phyloP scores from a whole-genome alignment of 257 asterid species.

The Salvia splendens region DNA sequence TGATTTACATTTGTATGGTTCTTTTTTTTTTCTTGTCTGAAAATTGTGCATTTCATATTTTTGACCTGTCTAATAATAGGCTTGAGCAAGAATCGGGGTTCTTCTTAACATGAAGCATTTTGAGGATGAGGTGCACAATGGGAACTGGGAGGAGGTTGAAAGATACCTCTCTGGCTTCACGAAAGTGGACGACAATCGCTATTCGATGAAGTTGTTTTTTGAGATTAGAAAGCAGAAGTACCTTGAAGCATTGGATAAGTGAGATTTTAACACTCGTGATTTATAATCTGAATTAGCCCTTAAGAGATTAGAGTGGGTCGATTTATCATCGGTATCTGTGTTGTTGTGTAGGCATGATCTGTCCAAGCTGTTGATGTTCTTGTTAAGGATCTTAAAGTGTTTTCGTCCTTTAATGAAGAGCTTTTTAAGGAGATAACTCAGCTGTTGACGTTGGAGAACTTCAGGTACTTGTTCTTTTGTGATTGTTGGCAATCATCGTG shows the following conservation, averaged over 20 bases:
- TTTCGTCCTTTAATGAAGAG: constrained; percentile 73
- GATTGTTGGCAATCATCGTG: not conserved
- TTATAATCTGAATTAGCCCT: constrained; percentile 1
- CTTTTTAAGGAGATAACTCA: constrained; percentile 97
- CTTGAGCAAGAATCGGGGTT: constrained; percentile 98
- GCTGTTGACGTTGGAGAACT: constrained; percentile 87
- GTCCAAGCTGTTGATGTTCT: no score
- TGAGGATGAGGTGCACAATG: constrained; percentile 89
- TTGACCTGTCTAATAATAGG: constrained; percentile 50
- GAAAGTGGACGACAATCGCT: constrained; percentile 91
- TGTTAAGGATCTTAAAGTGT: no score
- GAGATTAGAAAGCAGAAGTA: constrained; percentile 98
- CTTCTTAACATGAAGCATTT: constrained; percentile 94
- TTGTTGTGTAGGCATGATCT: not conserved
- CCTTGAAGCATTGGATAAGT: constrained; percentile 96
- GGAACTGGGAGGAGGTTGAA: constrained; percentile 98
- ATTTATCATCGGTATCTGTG: no score
- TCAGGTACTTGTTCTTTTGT: constrained; percentile 54
- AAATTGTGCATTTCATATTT: constrained; percentile 16
- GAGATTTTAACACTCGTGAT: constrained; percentile 31
- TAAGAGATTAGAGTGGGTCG: no score
- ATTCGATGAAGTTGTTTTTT: constrained; percentile 94
- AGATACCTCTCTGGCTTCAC: constrained; percentile 92
- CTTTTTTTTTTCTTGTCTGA: constrained; percentile 13
- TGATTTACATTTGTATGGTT: not conserved